Evolutionary conservation across 2,329 filamentous ascomycete species (phyloP).

Genomic region (Neonectria neomacrospora): DNA sequence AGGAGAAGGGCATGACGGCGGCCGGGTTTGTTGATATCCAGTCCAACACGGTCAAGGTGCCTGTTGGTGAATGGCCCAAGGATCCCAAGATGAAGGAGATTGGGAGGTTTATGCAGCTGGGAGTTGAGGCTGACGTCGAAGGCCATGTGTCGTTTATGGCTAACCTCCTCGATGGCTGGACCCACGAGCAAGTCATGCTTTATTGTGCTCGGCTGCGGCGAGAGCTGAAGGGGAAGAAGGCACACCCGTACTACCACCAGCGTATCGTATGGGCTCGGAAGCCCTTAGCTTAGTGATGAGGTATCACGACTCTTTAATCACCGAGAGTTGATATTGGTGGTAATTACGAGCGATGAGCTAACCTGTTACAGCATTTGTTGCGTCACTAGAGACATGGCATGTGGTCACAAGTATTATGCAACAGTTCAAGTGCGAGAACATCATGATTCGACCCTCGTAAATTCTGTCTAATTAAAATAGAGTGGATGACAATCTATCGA

Average conservation of each 20-base stretch:
- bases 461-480: not conserved
- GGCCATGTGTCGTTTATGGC: conserved; percentile 49
- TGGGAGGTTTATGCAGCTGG: conserved; percentile 44
- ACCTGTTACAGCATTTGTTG: no score
- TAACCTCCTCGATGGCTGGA: conserved; percentile 50
- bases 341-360: no score
- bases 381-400: no score
- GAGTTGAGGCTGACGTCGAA: conserved; percentile 50
- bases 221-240: conserved; percentile 42
- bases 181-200: conserved; percentile 45
- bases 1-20: conserved; percentile 33
- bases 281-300: conserved; percentile 7
- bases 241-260: conserved; percentile 46
- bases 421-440: no score
- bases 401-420: no score
- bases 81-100: conserved; percentile 34
- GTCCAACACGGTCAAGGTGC: conserved; percentile 37
- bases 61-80: conserved; percentile 36
- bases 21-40: conserved; percentile 38
- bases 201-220: conserved; percentile 49
- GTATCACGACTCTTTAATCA: no score
- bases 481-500: not conserved
- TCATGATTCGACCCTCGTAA: not conserved
- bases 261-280: conserved; percentile 43
- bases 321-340: no score